These are phyloP conservation scores for Flueggea neowawraea DNA, from an alignment of 441 rosid species.

Conservation along the genomic window DNA sequence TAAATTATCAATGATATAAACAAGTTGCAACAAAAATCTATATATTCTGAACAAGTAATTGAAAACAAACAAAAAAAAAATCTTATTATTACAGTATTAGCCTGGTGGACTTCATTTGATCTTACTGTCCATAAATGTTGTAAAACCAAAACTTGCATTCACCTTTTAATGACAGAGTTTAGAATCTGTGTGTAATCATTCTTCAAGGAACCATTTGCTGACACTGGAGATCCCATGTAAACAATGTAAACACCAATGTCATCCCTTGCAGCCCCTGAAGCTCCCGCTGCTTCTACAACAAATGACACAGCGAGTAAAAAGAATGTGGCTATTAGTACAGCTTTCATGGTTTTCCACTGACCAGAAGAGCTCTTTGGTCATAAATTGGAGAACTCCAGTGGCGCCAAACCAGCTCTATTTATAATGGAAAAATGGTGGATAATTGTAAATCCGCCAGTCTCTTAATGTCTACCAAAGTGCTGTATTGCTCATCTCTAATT, in stretches of 20 bases:
- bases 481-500: slow-evolving; percentile 13
- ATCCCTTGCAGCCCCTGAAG: background rate
- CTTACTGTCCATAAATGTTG: too few species aligned
- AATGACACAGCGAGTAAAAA: background rate
- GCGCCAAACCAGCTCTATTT: background rate
- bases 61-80: too few species aligned
- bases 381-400: slow-evolving; percentile 2
- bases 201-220: slow-evolving; percentile 30
- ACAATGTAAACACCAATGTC: slow-evolving; percentile 49
- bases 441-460: slow-evolving; percentile 4
- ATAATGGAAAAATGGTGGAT: slow-evolving; percentile 3
- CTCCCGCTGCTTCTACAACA: background rate
- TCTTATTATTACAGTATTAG: too few species aligned
- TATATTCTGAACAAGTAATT: too few species aligned
- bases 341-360: slow-evolving; percentile 12
- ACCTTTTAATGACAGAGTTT: slow-evolving; percentile 44
- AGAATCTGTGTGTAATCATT: slow-evolving; percentile 40
- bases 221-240: slow-evolving; percentile 61
- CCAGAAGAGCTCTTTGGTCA: slow-evolving; percentile 1
- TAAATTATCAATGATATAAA: too few species aligned
- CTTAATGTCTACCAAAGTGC: slow-evolving; percentile 27
- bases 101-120: too few species aligned
- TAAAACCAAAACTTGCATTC: background rate
- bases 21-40: too few species aligned
- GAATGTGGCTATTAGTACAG: background rate